A percentile compares a stretch with the other conserved stretches of the same genome.
phyloP scores from a whole-genome alignment of 1,284 basidiomycete species.

The Trametes sp. region DNA sequence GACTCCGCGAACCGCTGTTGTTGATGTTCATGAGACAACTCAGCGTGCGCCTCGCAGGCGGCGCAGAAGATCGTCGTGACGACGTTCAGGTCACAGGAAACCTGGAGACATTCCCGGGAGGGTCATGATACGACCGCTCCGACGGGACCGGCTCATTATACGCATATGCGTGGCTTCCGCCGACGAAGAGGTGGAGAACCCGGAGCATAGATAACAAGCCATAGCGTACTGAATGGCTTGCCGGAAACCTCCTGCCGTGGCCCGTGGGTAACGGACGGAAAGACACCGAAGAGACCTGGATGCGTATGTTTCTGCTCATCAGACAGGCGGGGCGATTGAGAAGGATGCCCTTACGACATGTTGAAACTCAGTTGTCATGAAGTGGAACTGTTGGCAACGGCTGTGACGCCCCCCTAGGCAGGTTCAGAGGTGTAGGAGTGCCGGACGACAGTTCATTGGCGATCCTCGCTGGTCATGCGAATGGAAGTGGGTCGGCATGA shows the following conservation, averaged over 20 bases:
- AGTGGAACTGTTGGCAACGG: too few species aligned
- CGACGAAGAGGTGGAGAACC: background rate
- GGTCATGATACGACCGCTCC: background rate
- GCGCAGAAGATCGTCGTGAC: too few species aligned
- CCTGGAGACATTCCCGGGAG: too few species aligned
- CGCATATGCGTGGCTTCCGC: constrained; percentile 8
- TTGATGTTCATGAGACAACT: too few species aligned
- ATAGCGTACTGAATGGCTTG: too few species aligned
- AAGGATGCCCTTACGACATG: background rate
- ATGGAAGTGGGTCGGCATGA: background rate
- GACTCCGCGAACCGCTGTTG: background rate
- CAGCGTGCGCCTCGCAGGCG: too few species aligned
- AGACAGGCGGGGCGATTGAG: background rate
- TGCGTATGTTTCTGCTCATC: background rate
- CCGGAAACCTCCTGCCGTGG: too few species aligned
- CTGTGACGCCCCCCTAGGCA: too few species aligned
- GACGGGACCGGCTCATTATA: constrained; percentile 7
- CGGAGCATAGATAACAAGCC: background rate
- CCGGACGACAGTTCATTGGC: background rate
- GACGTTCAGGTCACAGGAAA: too few species aligned
- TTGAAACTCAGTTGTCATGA: too few species aligned
- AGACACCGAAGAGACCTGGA: background rate
- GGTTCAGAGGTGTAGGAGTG: background rate
- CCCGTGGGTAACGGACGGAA: too few species aligned
- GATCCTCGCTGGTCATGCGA: constrained; percentile 1